Base-by-base conservation (phyloP, 2,329 filamentous ascomycete genomes). In the Colletotrichum sp. region DNA sequence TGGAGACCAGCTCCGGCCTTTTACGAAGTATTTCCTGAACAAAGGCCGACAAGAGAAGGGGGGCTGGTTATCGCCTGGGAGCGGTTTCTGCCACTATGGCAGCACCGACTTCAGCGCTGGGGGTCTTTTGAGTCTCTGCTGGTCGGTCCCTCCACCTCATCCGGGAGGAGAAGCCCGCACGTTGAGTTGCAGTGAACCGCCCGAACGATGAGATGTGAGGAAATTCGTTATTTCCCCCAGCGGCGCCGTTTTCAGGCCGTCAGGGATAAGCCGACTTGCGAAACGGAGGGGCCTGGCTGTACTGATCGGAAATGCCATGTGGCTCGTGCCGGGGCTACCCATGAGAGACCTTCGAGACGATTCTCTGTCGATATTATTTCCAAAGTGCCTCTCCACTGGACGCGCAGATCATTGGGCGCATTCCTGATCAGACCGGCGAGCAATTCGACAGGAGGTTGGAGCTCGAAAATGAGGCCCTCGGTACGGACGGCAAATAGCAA, bases 241-340 rank as follows among this genome's bases (percentile, higher is more conserved):
- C 32, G 21, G 7, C 38, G 64, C 36, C 52, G 36, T 66, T 52
- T 61, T 24, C 21, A 18, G 15, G 52, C 32, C 24, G 30, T 32
- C 62, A 15, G 56, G 56, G 73, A 56, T 64, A 18, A 32, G 64
- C 43, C 60, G 32, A 58, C 36, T 72, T 72, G 30, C 36, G 38
- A 56, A 24, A 56, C 18, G 52, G 38, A 43, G 38, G 21, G 30
- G 30, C 38, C 43, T 56, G 56, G 26, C 60, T n/a, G 52, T 52
- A 24, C 26, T 58, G 38, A 55, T 67, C 69, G 69, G 55, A 75
- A 64, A n/a, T 67, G 52, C 73, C 69, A 75, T 75, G 73, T 75
- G 73, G 73, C 64, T 58, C n/a, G 30, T 28, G 26, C 55, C 69
- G 48, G 69, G 69, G 69, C 52, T 28, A 71, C 26, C 69, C 73